These are phyloP conservation scores for Axilococcus clingmanii DNA, from an alignment of 139 green algal genomes.

Conservation along the genomic window DNA sequence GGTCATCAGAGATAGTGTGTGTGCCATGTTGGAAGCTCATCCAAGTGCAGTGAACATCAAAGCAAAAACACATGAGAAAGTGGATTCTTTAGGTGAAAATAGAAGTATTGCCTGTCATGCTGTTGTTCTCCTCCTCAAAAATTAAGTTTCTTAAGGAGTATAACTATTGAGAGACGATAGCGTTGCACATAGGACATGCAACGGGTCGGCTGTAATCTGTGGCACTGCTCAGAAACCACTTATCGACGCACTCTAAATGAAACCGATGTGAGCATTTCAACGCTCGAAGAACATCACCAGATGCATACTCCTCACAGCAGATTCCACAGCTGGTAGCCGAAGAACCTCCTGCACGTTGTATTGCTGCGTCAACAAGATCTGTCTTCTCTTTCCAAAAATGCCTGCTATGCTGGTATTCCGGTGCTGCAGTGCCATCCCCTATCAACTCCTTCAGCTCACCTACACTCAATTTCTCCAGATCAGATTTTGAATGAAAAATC, in stretches of 20 bases:
- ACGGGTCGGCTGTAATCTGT: slow-evolving; percentile 41
- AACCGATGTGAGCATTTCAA: slow-evolving; percentile 44
- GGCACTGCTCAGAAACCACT: slow-evolving; percentile 40
- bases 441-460: slow-evolving; percentile 14
- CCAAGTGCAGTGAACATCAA: slow-evolving; percentile 71
- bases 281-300: slow-evolving; percentile 40
- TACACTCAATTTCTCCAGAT: slow-evolving; percentile 25
- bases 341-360: not conserved
- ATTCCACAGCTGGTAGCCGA: slow-evolving; percentile 34
- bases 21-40: slow-evolving; percentile 57
- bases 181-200: slow-evolving; percentile 50
- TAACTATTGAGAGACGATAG: slow-evolving; percentile 17
- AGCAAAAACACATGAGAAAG: slow-evolving; percentile 99
- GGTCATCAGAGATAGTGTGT: slow-evolving; percentile 73
- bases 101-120: slow-evolving; percentile 89
- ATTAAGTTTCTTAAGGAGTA: not conserved
- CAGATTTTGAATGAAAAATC: slow-evolving; percentile 17
- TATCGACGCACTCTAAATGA: slow-evolving; percentile 57
- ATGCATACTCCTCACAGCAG: slow-evolving; percentile 45
- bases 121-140: slow-evolving; percentile 72
- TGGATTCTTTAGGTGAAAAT: slow-evolving; percentile 96
- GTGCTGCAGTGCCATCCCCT: not conserved
- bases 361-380: slow-evolving; percentile 19
- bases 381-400: slow-evolving; percentile 34
- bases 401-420: not conserved